Evolutionary conservation across 768 basidiomycete species (phyloP).

Genomic region (Lactarius evosmus): DNA sequence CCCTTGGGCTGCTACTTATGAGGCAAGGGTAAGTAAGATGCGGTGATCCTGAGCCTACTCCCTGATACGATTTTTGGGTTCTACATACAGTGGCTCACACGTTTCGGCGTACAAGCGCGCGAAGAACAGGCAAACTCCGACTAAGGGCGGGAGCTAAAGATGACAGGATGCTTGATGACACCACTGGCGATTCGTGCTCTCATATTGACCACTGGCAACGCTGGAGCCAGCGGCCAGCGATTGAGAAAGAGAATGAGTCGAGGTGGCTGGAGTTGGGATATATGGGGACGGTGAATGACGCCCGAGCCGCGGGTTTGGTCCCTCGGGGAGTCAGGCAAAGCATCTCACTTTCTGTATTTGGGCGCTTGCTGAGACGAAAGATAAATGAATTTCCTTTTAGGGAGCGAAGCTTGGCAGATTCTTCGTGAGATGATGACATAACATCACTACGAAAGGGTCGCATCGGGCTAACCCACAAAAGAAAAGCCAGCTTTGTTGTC

Average conservation of each 20-base stretch:
- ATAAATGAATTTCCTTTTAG: not conserved
- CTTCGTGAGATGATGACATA: no score
- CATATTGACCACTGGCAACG: no score
- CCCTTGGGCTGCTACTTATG: not conserved
- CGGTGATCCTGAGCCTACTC: not conserved
- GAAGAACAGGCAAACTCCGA: not conserved
- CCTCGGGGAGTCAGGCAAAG: not conserved
- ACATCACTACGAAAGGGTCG: no score
- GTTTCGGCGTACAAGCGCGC: not conserved
- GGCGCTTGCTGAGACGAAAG: not conserved
- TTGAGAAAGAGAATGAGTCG: no score
- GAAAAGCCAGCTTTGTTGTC: not conserved
- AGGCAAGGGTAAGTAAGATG: not conserved
- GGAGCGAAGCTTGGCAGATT: no score
- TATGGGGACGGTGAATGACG: not conserved
- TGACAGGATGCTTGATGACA: not conserved
- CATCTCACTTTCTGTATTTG: not conserved
- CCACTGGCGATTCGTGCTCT: not conserved
- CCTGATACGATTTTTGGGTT: not conserved
- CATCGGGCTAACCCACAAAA: not conserved
- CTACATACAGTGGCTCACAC: not conserved
- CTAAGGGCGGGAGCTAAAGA: not conserved
- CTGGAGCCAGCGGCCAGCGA: no score
- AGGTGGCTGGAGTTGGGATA: no score
- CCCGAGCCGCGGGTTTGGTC: not conserved